Percentiles rank a stretch among this genome's conserved stretches.
Conservation (phyloP, 805 yeast species). For the Lachancea dasiensis region DNA sequence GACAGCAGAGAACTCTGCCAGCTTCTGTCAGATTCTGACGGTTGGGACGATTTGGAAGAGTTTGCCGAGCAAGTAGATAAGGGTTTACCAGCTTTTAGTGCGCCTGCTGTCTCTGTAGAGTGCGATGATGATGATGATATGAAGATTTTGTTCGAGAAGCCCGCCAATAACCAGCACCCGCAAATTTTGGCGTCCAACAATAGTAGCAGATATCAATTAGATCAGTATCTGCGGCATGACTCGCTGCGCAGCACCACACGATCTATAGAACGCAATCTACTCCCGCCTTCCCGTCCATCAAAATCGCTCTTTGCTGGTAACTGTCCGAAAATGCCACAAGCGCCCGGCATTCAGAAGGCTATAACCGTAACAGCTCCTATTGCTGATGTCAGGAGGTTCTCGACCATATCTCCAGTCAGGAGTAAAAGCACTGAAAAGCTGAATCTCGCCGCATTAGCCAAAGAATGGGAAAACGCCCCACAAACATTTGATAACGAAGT, state of each 20-base stretch:
- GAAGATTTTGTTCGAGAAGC: background rate
- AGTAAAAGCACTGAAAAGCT: background rate
- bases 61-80: no score
- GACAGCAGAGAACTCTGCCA: slow-evolving; percentile 12
- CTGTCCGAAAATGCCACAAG: no score
- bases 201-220: background rate
- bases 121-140: slow-evolving; percentile 5
- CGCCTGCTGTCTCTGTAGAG: no score
- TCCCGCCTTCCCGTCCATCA: no score
- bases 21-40: slow-evolving; percentile 24
- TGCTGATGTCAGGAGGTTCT: background rate
- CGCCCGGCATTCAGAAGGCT: no score
- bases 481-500: background rate
- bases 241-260: slow-evolving; percentile 1
- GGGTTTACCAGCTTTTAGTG: no score
- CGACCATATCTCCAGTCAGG: background rate
- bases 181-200: background rate
- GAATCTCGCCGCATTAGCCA: background rate
- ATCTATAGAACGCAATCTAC: background rate
- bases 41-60: slow-evolving; percentile 18
- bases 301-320: no score
- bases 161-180: no score
- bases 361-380: background rate
- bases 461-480: background rate
- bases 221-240: slow-evolving; percentile 2